Evolutionary conservation across 345 rosid genomes (phyloP).

Genomic region (Acer campestre): DNA sequence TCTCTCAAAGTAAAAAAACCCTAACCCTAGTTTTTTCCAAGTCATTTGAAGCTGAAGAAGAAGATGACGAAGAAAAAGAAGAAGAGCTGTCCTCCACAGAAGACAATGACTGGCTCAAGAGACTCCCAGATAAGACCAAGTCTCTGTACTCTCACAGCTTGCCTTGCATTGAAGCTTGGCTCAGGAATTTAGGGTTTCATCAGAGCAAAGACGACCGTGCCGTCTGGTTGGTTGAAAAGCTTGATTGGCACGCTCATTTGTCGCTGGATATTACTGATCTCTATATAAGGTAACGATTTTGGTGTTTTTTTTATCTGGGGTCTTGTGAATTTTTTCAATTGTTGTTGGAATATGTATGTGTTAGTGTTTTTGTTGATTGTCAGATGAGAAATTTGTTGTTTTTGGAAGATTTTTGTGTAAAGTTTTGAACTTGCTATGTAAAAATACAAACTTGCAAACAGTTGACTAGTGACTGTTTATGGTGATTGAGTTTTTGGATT

Average conservation of each 20-base stretch:
- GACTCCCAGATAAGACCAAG: slow-evolving; percentile 77
- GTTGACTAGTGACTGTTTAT: not conserved
- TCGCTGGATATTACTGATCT: slow-evolving; percentile 90
- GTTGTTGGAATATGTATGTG: not conserved
- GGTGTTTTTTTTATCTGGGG: not conserved
- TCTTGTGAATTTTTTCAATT: slow-evolving; percentile 4
- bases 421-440: not conserved
- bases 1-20: slow-evolving; percentile 22
- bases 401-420: not conserved
- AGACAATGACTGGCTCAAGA: slow-evolving; percentile 74
- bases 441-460: not conserved
- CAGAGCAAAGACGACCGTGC: slow-evolving; percentile 81
- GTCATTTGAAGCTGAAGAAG: slow-evolving; percentile 66
- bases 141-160: slow-evolving; percentile 90
- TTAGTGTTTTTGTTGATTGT: not conserved
- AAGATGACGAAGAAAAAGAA: slow-evolving; percentile 62
- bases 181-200: slow-evolving; percentile 66
- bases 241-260: slow-evolving; percentile 87
- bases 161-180: slow-evolving; percentile 94
- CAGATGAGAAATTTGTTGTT: not conserved
- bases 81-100: slow-evolving; percentile 51
- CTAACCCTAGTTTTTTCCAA: slow-evolving; percentile 41
- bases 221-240: slow-evolving; percentile 73
- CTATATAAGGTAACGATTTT: slow-evolving; percentile 57
- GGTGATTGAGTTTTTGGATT: not conserved